Evolutionary conservation across 352 stramenopile species (phyloP), one percentile per base, ranked within the genome.

Genomic region (Globisporangium alternatum): DNA sequence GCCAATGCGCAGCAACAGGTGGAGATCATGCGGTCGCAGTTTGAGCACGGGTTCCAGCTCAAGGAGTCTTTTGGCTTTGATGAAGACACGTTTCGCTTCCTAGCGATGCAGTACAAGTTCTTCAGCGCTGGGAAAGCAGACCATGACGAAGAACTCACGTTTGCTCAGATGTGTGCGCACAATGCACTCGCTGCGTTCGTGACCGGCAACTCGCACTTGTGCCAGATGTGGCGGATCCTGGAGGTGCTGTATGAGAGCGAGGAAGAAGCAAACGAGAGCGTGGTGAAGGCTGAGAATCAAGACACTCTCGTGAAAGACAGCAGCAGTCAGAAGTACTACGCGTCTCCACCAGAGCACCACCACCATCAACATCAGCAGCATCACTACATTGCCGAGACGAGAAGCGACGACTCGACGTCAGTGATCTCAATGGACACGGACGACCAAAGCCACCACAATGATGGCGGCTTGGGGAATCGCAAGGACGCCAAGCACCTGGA

Each of bases 191-290:
- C 83, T 19, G 79, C 86, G 10, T 86, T 91, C 54, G 81, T 92
- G 31, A 81, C 85, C 0, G 83, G 83, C 2, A 91, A 92, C 56
- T 56, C 77, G 5, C 82, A 93, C 51, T 58, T 94, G 52, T 90
- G 82, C 33, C 85, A 93, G 30, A 96, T 93, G 83, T 96, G 88
- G 88, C 86, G 85, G 9, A 92, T 96, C 56, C 64, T 96, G 8
- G 77, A 95, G 12, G 80, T 96, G 21, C 58, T 96, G 15, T 94
- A 83, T 47, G 67, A 68, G n/a, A 67, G 51, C 28, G 76, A 84
- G 21, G 70, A 81, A 37, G 67, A 73, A 35, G 62, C 33, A 0
- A 30, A 17, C 35, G 67, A 41, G n/a, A 39, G 56, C 31, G 53
- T 21, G 25, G 10, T 12, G 35, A 56, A 28, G 30, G 4, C 2